phyloP scores from a whole-genome alignment of 768 basidiomycete genomes.

The Hypsizygus marmoreus region DNA sequence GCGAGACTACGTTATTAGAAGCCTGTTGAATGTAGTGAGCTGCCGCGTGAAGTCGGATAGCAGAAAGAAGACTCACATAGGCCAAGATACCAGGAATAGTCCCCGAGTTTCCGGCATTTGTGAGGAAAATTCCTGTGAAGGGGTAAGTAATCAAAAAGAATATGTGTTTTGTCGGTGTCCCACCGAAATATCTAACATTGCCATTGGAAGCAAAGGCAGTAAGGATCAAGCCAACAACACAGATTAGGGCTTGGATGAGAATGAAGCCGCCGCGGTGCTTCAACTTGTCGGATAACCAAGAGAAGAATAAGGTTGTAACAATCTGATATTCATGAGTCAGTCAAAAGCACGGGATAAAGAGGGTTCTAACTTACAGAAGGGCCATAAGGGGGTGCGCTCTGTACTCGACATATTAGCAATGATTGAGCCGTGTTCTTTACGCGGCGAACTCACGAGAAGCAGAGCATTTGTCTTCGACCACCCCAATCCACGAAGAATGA shows the following conservation, averaged over 20 bases:
- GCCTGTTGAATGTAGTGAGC: slow-evolving; percentile 21
- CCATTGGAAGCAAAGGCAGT: slow-evolving; percentile 40
- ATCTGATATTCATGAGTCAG: slow-evolving; percentile 25
- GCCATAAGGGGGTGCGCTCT: slow-evolving; percentile 50
- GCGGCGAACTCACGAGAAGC: slow-evolving; percentile 37
- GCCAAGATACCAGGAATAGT: slow-evolving; percentile 46
- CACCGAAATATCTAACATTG: slow-evolving; percentile 45
- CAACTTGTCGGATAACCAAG: slow-evolving; percentile 47
- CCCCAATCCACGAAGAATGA: slow-evolving; percentile 49
- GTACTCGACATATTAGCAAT: not conserved
- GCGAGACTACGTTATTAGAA: slow-evolving; percentile 50
- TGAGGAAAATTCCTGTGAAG: slow-evolving; percentile 41
- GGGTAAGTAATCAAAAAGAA: slow-evolving; percentile 2
- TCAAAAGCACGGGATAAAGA: not conserved
- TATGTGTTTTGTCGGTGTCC: not conserved
- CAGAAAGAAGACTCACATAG: slow-evolving; percentile 29
- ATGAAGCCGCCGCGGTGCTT: slow-evolving; percentile 46
- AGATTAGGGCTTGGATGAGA: slow-evolving; percentile 36
- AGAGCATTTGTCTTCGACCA: slow-evolving; percentile 37
- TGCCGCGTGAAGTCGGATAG: not conserved
- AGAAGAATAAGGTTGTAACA: slow-evolving; percentile 41
- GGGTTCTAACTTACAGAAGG: slow-evolving; percentile 35
- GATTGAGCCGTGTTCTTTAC: not conserved
- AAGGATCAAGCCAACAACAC: slow-evolving; percentile 39
- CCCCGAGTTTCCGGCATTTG: slow-evolving; percentile 44